Base-by-base conservation (phyloP, 2,329 filamentous ascomycete genomes). In the Alternaria triticimaculans region DNA sequence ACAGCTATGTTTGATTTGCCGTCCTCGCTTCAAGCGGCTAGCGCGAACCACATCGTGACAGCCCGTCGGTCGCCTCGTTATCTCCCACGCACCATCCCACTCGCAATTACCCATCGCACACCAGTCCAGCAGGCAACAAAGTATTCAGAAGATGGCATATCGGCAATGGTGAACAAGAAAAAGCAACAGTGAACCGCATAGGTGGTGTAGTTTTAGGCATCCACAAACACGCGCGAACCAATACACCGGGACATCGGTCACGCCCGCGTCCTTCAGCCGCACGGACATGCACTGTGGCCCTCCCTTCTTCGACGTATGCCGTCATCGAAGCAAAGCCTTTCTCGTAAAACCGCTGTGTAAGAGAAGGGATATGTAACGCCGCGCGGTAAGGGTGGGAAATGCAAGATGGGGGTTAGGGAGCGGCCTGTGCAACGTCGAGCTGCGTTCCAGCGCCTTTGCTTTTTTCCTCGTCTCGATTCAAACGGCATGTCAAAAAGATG, bases 391-490 rank as follows among this genome's bases (percentile, higher is more conserved):
- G 58, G 58, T 64, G 64, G 58, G 61, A 56, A 43, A 63, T 60
- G 49, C 25, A 45, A n/a, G 21, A 54, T 65, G 41, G 55, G 62
- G 61, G 54, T 50, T 33, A 28, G 57, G 20, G 12, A 41, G 45
- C 33, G 58, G 50, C 58, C 59, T 61, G 64, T 67, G 64, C 59
- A 62, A 64, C 58, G 30, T 55, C 45, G 58, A 62, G 55, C 57
- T 68, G 63, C 60, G 58, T 63, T 64, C 58, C 55, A 60, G 44
- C 6, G 65, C 41, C 44, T 60, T 65, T 66, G 65, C 62, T 66
- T 66, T 66, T 62, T 62, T 18, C 45, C 48, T 66, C 30, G 28
- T 53, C 49, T 64, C 51, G 26, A 58, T 30, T 15, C 44, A 57
- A 53, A 66, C 46, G 46, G 53, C 49, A 55, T 51, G 28, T 58